Evolutionary conservation across 768 basidiomycete species (phyloP).

Genomic region (Podaxis sp.): DNA sequence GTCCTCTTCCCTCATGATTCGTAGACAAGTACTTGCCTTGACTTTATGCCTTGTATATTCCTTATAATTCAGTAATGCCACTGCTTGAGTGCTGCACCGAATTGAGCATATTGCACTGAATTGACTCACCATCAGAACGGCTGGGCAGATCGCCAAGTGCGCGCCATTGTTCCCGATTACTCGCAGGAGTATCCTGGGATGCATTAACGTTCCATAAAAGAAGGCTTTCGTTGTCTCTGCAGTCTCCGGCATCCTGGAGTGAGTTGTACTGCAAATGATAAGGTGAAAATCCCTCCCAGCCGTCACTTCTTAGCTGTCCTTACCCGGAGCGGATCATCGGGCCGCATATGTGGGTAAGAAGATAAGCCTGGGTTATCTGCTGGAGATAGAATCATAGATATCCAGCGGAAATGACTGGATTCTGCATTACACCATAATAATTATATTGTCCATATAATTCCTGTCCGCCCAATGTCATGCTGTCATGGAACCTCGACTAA

Average conservation of each 20-base stretch:
- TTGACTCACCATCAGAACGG: conserved; percentile 62
- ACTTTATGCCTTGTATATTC: conserved; percentile 81
- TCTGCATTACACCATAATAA: too few species aligned
- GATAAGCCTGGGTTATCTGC: not conserved
- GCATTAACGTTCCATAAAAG: conserved; percentile 90
- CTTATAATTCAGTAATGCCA: conserved; percentile 29
- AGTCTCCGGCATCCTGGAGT: not conserved
- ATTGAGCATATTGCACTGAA: not conserved
- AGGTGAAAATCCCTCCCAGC: not conserved
- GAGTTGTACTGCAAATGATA: not conserved
- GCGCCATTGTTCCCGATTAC: conserved; percentile 70
- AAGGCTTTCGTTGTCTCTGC: conserved; percentile 42
- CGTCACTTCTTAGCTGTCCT: not conserved
- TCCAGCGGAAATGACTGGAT: too few species aligned
- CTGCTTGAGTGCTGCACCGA: not conserved
- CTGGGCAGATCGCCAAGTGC: conserved; percentile 65
- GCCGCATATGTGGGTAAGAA: not conserved
- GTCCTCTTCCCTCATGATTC: not conserved
- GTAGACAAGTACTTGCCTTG: conserved; percentile 33
- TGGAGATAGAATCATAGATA: not conserved
- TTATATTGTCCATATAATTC: too few species aligned
- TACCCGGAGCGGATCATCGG: not conserved
- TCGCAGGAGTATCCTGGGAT: conserved; percentile 73
- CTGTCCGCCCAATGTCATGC: too few species aligned
- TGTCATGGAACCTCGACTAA: too few species aligned